Percentiles rank a stretch among this genome's conserved stretches.
Evolutionary conservation across 2,329 filamentous ascomycete genomes (phyloP).

Genomic region (Monilinia laxa): DNA sequence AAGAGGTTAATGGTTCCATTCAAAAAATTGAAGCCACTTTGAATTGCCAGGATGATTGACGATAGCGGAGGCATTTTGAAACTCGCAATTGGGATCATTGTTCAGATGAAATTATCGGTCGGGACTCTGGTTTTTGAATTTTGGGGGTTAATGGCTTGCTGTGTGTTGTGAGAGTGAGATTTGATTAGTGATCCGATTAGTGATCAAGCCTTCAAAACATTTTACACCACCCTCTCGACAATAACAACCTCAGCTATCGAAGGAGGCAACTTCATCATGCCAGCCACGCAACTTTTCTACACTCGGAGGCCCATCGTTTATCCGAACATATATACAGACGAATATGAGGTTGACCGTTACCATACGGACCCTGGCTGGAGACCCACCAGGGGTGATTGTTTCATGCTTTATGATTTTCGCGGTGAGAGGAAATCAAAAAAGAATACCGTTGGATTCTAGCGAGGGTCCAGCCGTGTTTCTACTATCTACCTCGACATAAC

Average conservation of each 20-base stretch:
- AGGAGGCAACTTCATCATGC: background rate
- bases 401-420: background rate
- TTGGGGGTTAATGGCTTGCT: background rate
- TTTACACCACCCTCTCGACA: background rate
- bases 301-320: background rate
- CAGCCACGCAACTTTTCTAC: background rate
- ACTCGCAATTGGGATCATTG: background rate
- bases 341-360: background rate
- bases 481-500: no score
- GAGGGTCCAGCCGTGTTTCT: no score
- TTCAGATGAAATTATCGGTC: background rate
- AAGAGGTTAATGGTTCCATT: conserved; percentile 13
- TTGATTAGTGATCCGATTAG: background rate
- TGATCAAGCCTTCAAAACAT: background rate
- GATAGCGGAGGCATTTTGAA: conserved; percentile 4
- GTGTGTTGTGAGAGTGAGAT: no score
- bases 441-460: no score
- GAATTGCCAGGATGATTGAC: conserved; percentile 3
- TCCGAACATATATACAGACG: background rate
- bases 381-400: background rate
- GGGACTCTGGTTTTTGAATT: background rate
- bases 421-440: no score
- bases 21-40: conserved; percentile 8
- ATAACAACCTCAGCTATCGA: background rate
- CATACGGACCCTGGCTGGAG: background rate